A percentile compares a stretch with the other conserved stretches of the same genome.
Conservation (phyloP, 345 rosid species). For the Nephelium lappaceum region DNA sequence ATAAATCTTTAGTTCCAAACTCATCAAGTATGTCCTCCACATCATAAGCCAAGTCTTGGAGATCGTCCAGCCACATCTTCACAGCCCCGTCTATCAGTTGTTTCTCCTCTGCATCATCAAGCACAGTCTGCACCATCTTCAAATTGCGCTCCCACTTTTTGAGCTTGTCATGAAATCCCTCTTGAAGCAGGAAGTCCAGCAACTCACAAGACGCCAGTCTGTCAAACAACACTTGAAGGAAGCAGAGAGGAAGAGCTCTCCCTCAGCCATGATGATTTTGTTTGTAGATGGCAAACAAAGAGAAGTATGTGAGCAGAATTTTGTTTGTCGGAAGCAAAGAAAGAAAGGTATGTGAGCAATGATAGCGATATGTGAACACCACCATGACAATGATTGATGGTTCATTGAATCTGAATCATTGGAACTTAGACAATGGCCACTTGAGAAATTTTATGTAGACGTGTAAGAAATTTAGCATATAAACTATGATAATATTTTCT, state of each 20-base stretch:
- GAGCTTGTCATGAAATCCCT: neutral
- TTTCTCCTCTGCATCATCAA: constrained; percentile 5
- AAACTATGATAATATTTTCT: too few species aligned
- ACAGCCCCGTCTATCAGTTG: neutral
- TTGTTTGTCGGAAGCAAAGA: too few species aligned
- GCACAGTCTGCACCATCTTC: neutral
- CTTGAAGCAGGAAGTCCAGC: neutral
- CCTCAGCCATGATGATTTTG: neutral
- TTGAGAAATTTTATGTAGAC: too few species aligned
- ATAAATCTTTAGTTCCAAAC: neutral
- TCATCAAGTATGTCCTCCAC: constrained; percentile 16
- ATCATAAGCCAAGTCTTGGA: constrained; percentile 10
- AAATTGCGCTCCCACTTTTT: neutral
- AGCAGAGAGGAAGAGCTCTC: constrained; percentile 3
- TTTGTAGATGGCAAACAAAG: too few species aligned
- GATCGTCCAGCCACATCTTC: constrained; percentile 12
- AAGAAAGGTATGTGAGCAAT: too few species aligned
- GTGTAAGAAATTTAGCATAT: too few species aligned
- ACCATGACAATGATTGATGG: too few species aligned
- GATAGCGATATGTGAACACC: too few species aligned
- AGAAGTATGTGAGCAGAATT: too few species aligned
- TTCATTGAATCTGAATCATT: too few species aligned
- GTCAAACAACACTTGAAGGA: neutral
- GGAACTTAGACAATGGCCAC: too few species aligned
- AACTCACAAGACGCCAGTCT: neutral